Conservation (phyloP, 805 yeast genomes). For the Kurtzmaniella fragi region DNA sequence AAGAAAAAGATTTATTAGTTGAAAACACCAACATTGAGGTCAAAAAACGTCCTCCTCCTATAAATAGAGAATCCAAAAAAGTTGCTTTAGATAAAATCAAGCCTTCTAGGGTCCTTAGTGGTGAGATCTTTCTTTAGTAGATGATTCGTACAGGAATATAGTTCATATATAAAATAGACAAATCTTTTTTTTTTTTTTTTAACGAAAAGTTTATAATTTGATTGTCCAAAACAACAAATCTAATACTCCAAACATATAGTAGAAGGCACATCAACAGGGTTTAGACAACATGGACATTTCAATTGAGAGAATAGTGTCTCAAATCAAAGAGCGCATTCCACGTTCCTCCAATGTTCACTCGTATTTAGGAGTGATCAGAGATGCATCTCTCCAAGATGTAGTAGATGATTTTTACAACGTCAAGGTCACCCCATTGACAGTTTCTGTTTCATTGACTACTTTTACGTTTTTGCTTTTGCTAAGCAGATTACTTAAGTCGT, state of each 20-base stretch:
- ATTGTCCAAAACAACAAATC: no score
- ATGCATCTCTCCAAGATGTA: conserved; percentile 16
- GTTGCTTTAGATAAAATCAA: conserved; percentile 15
- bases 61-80: conserved; percentile 18
- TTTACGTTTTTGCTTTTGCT: conserved; percentile 23
- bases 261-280: no score
- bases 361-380: conserved; percentile 5
- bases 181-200: no score
- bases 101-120: conserved; percentile 23
- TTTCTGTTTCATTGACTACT: conserved; percentile 24
- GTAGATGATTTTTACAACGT: conserved; percentile 24
- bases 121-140: conserved; percentile 27
- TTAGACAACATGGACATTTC: no score
- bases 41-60: conserved; percentile 15
- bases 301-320: no score
- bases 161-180: no score
- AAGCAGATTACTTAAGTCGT: conserved; percentile 11
- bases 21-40: conserved; percentile 2
- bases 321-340: no score
- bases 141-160: no score
- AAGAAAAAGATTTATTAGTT: no score
- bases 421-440: conserved; percentile 29
- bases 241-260: no score
- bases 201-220: no score
- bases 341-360: conserved; percentile 4